These are phyloP conservation scores for Phytopythium mirpurense DNA, from an alignment of 352 stramenopile species.

Conservation along the genomic window DNA sequence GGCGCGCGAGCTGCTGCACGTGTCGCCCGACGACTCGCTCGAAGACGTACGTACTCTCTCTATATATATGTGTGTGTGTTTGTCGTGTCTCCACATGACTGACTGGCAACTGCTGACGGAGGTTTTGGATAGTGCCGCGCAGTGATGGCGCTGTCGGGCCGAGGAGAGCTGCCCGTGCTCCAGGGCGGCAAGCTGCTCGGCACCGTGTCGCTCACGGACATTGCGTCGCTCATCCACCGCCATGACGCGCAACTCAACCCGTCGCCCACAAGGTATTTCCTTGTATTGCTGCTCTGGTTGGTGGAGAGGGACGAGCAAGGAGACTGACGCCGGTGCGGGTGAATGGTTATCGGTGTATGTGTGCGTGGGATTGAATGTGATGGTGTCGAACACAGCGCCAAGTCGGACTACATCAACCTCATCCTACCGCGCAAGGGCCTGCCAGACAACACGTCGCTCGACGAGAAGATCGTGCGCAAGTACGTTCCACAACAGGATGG, in stretches of 20 bases:
- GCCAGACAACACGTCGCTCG: conserved; percentile 61
- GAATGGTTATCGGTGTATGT: too few species aligned
- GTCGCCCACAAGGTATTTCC: conserved; percentile 36
- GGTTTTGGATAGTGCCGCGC: conserved; percentile 61
- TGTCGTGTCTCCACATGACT: too few species aligned
- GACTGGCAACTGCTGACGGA: not conserved
- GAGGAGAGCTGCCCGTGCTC: conserved; percentile 63
- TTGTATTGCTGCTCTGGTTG: too few species aligned
- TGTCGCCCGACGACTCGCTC: conserved; percentile 67
- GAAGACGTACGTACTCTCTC: conserved; percentile 41
- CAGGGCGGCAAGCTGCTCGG: conserved; percentile 63
- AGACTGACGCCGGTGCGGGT: too few species aligned
- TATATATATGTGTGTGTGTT: not conserved
- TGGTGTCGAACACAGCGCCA: too few species aligned
- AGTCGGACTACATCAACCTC: conserved; percentile 88
- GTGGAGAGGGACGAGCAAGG: too few species aligned
- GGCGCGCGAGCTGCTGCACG: conserved; percentile 65
- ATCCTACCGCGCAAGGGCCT: conserved; percentile 79
- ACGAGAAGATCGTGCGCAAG: conserved; percentile 31
- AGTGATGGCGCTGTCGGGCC: conserved; percentile 68
- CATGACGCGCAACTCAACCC: conserved; percentile 45
- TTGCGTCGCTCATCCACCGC: conserved; percentile 67
- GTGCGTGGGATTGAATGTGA: too few species aligned
- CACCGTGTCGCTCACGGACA: conserved; percentile 77
- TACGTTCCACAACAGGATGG: too few species aligned